Percentiles rank a stretch among this genome's conserved stretches.
These are phyloP conservation scores for Nannochloropsis oceanica DNA, from an alignment of 108 stramenopile species.

Conservation along the genomic window DNA sequence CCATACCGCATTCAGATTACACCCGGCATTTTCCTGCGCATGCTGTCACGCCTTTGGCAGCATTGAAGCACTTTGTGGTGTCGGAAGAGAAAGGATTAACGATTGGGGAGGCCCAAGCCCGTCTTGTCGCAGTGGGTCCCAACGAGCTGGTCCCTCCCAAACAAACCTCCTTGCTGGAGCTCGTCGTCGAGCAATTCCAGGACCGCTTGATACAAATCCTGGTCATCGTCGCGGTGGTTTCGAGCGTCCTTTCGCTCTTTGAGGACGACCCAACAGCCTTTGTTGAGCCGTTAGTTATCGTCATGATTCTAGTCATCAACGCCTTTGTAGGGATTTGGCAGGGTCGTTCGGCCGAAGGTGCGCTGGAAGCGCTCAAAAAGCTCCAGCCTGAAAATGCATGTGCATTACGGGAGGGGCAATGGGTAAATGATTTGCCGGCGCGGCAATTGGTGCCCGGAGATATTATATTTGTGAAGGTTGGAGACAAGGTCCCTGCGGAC, in stretches of 20 bases:
- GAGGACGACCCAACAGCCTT: constrained; percentile 53
- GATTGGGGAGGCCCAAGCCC: background rate
- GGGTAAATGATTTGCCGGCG: constrained; percentile 29
- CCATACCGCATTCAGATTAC: background rate
- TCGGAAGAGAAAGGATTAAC: background rate
- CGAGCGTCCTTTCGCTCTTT: constrained; percentile 30
- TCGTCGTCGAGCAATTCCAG: constrained; percentile 43
- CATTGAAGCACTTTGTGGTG: background rate
- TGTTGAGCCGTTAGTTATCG: constrained; percentile 86
- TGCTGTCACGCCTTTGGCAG: background rate
- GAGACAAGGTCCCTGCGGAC: constrained; percentile 90
- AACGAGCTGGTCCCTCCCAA: background rate
- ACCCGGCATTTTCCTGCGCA: background rate
- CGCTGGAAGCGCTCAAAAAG: constrained; percentile 73
- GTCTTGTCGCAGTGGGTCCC: background rate
- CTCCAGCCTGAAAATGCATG: constrained; percentile 64
- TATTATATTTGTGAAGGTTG: constrained; percentile 65
- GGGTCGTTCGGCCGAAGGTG: constrained; percentile 59
- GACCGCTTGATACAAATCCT: constrained; percentile 45
- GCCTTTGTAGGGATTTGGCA: constrained; percentile 94
- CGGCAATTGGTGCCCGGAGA: constrained; percentile 81
- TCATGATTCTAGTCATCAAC: constrained; percentile 81
- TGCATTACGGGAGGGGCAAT: constrained; percentile 55
- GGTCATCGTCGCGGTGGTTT: constrained; percentile 43
- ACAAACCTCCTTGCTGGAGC: background rate